A percentile compares a stretch with the other conserved stretches of the same genome.
phyloP scores from a whole-genome alignment of 495 filamentous ascomycete genomes.

The Penicillium salamii region DNA sequence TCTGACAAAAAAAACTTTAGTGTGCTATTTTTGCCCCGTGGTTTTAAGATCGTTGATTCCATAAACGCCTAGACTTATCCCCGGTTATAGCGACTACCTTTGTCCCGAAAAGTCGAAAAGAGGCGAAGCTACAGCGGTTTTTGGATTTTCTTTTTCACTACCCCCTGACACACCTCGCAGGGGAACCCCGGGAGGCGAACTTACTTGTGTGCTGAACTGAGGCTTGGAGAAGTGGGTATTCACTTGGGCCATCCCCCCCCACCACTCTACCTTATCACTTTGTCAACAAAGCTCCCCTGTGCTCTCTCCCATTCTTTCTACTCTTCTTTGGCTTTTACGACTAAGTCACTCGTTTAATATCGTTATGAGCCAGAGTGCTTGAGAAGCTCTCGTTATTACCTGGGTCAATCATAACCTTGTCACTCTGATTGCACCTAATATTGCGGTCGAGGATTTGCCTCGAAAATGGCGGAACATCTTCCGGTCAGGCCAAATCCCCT shows the following conservation, averaged over 20 bases:
- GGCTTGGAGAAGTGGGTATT: slow-evolving; percentile 8
- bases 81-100: slow-evolving; percentile 2
- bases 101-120: slow-evolving; percentile 12
- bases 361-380: background rate
- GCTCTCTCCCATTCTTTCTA: background rate
- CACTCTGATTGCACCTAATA: background rate
- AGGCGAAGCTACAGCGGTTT: slow-evolving; percentile 15
- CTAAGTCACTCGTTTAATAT: slow-evolving; percentile 6
- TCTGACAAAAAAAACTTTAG: slow-evolving; percentile 9
- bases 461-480: slow-evolving; percentile 25
- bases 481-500: slow-evolving; percentile 25
- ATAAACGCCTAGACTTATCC: slow-evolving; percentile 4
- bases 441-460: background rate
- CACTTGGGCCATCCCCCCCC: slow-evolving; percentile 5
- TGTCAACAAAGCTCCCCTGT: slow-evolving; percentile 2
- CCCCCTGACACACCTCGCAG: slow-evolving; percentile 3
- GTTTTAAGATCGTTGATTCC: slow-evolving; percentile 2
- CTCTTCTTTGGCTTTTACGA: background rate
- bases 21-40: slow-evolving; percentile 22
- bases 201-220: background rate
- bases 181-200: slow-evolving; percentile 9
- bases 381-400: background rate
- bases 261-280: slow-evolving; percentile 7
- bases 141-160: slow-evolving; percentile 3
- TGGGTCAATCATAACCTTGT: background rate